These are phyloP conservation scores for Aureobasidium sp. DNA, from an alignment of 2,329 filamentous ascomycete species.

Conservation along the genomic window DNA sequence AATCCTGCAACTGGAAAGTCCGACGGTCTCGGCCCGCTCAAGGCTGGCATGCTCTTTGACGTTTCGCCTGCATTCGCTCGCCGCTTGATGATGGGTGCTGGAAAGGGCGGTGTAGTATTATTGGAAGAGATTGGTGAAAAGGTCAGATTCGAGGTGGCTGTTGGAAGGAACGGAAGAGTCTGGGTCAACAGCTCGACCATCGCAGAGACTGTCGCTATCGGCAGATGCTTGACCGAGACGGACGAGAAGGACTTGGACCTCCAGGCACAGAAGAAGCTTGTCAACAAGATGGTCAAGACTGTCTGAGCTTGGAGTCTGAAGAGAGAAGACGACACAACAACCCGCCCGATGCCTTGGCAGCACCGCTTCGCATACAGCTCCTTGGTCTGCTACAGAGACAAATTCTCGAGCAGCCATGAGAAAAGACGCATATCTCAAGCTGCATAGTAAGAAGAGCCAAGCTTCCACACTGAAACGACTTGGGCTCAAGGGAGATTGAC, in stretches of 20 bases:
- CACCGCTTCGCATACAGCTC: not conserved
- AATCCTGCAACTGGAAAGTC: conserved; percentile 79
- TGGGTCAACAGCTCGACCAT: conserved; percentile 80
- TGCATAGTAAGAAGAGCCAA: not conserved
- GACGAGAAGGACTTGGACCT: conserved; percentile 60
- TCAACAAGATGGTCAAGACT: conserved; percentile 58
- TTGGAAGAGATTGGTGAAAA: conserved; percentile 77
- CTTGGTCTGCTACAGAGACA: not conserved
- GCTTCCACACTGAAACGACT: too few relatives aligned
- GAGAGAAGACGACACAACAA: not conserved
- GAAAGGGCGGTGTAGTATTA: conserved; percentile 61
- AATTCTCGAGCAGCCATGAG: not conserved
- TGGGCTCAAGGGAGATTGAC: not conserved
- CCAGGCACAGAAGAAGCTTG: conserved; percentile 64
- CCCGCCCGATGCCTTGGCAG: not conserved
- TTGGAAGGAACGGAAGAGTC: conserved; percentile 84
- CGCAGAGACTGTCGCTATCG: conserved; percentile 69
- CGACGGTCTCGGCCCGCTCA: conserved; percentile 78
- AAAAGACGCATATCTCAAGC: not conserved
- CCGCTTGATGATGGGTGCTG: conserved; percentile 58
- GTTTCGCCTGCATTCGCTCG: conserved; percentile 78
- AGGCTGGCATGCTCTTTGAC: conserved; percentile 77
- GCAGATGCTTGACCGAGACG: conserved; percentile 68
- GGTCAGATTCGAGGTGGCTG: conserved; percentile 84
- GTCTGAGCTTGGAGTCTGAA: conserved; percentile 25